Base-by-base conservation (phyloP, 768 basidiomycete genomes). In the Coprinopsis marcescibilis region DNA sequence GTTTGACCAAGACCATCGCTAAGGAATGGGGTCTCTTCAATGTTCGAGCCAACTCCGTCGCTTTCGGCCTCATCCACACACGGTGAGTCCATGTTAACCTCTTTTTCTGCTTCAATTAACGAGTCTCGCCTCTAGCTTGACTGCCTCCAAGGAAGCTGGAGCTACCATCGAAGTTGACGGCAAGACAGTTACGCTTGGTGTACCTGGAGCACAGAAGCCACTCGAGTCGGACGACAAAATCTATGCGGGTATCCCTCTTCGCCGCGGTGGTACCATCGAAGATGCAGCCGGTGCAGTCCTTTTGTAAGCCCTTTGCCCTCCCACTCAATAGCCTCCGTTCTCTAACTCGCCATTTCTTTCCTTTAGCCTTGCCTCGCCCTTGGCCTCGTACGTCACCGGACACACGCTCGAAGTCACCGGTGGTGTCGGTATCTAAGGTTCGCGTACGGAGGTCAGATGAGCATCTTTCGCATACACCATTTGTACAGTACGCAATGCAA, bases 1-100 rank as follows among this genome's bases (percentile, higher is more conserved):
- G 89, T 12, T 67, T 91, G 43, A 86, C 88, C 30, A 91, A 90
- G 71, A 91, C 89, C 32, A 80, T 88, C 53, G 81, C 82, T 39
- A 92, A 91, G 61, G 89, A 92, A 60, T 92, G 89, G 89, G 89
- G 89, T 24, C 64, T 71, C 3, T 89, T 83, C 64, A 83, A 82
- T 54, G 86, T 90, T 17, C 84, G 89, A 41, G 84, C 84, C 21
- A 90, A 92, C 67, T 83, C 83, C 2, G 66, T 92, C 34, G 88
- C 88, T 3, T 90, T 78, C 54, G 87, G 89, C 20, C 69, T 81
- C 36, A 80, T 92, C 37, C 78, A 84, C 55, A 92, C 89, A 2
- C 71, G 89, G 81, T 85, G 50, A 48, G 62, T 55, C n/a, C 4
- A n/a, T n/a, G n/a, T n/a, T n/a, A n/a, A n/a, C n/a, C n/a, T n/a